Evolutionary conservation across 345 rosid genomes (phyloP), one percentile per base, ranked within the genome.

Genomic region (Lepidium sativum): DNA sequence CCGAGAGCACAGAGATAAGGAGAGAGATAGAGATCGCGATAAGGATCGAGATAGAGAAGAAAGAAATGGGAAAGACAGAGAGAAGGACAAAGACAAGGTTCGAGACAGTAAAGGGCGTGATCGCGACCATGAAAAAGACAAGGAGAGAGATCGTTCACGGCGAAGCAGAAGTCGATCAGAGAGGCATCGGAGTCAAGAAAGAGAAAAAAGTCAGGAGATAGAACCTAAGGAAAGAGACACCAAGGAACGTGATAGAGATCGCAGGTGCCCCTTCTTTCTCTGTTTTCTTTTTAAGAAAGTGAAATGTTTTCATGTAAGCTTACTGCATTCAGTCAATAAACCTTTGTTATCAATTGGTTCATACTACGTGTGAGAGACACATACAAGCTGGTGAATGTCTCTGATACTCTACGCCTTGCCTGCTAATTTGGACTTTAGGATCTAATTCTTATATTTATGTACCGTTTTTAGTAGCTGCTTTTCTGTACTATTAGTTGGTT

Each of bases 221-320:
- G 75, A 71, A 64, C 23, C 18, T 41, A 83, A 60, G 60, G 94
- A 83, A 72, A 83, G 78, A 78, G 89, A 80, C 21, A 29, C 69
- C 37, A 79, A 77, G 74, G 92, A 85, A 41, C 83, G 81, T 3
- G 94, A 84, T 20, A 81, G 85, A 81, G 94, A 83, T 59, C 83
- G 50, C 92, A 90, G 97, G 99, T 94, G 64, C 56, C 49, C 32
- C 23, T 62, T 54, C 64, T 47, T 27, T 56, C 32, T 38, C 39
- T 54, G 5, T 48, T 25, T 62, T 38, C 27, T 21, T 21, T 20
- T 20, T 20, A 10, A 5, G 2, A 2, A 45, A 18, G 2, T 44
- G 31, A 27, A 27, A 27, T 27, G 9, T 20, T 64, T 41, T 34
- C 11, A 13, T 18, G 15, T 12, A 39, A 31, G 32, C 37, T 11